These are phyloP conservation scores for Hypoxylon sp. DNA, from an alignment of 2,329 filamentous ascomycete genomes.

Conservation along the genomic window DNA sequence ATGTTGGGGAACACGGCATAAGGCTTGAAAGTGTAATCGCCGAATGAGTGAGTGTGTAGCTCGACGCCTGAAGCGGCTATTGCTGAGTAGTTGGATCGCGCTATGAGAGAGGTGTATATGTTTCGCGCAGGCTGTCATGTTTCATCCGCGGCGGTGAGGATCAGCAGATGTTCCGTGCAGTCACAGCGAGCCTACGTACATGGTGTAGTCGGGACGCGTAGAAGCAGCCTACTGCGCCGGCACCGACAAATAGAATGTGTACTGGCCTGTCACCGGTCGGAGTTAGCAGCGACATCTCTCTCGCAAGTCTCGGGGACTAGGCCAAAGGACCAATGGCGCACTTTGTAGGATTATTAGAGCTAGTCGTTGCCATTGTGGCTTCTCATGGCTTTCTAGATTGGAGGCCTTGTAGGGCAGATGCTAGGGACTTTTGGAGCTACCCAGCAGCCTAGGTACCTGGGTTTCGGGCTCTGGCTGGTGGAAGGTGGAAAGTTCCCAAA, in stretches of 20 bases:
- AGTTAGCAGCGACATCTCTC: slow-evolving; percentile 16
- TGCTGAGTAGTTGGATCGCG: slow-evolving; percentile 79
- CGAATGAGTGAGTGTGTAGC: slow-evolving; percentile 76
- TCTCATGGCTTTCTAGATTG: slow-evolving; percentile 3
- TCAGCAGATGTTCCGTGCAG: slow-evolving; percentile 19
- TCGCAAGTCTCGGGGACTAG: not conserved
- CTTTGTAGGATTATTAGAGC: slow-evolving; percentile 29
- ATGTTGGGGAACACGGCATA: slow-evolving; percentile 74
- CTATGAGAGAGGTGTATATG: slow-evolving; percentile 77
- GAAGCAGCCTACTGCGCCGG: slow-evolving; percentile 80
- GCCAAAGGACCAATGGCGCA: slow-evolving; percentile 25
- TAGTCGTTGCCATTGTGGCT: slow-evolving; percentile 24
- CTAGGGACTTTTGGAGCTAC: not conserved
- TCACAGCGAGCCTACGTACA: slow-evolving; percentile 54
- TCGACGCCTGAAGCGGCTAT: slow-evolving; percentile 74
- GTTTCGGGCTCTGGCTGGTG: not conserved
- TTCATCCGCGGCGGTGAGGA: slow-evolving; percentile 7
- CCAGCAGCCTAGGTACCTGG: too few relatives aligned
- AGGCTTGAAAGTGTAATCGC: slow-evolving; percentile 75
- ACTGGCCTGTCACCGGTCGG: slow-evolving; percentile 57
- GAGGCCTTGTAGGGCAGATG: not conserved
- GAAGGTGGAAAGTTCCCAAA: not conserved
- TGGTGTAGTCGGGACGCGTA: slow-evolving; percentile 78
- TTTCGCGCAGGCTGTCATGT: slow-evolving; percentile 62
- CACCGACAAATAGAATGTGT: slow-evolving; percentile 77